These are phyloP conservation scores for Turnera subulata DNA, from an alignment of 345 rosid species.

Conservation along the genomic window DNA sequence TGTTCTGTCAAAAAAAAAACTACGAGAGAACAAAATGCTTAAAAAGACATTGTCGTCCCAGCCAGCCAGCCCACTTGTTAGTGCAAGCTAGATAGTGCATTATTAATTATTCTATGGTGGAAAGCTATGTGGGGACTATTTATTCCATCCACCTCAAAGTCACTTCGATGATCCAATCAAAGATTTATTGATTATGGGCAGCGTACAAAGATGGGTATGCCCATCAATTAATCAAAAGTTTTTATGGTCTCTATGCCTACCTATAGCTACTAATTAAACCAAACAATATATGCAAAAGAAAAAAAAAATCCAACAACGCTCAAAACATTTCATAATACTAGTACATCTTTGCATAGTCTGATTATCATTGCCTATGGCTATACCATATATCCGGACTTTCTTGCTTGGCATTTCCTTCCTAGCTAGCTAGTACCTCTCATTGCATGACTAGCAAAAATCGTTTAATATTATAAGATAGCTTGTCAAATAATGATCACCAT, in stretches of 20 bases:
- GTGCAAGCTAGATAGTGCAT: slow-evolving; percentile 34
- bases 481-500: too few species aligned
- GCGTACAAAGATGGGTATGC: background rate
- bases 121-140: slow-evolving; percentile 44
- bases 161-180: slow-evolving; percentile 23
- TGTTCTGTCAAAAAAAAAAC: too few species aligned
- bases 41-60: slow-evolving; percentile 12
- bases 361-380: too few species aligned
- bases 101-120: slow-evolving; percentile 39
- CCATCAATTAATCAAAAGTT: background rate
- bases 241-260: background rate
- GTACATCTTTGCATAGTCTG: too few species aligned
- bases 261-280: background rate
- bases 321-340: too few species aligned
- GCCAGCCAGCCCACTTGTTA: slow-evolving; percentile 32
- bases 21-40: slow-evolving; percentile 21
- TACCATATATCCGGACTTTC: too few species aligned
- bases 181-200: background rate
- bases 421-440: background rate
- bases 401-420: too few species aligned
- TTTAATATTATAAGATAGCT: too few species aligned
- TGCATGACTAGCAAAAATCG: background rate
- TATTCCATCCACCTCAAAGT: slow-evolving; percentile 38
- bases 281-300: background rate
- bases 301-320: background rate